Base-by-base conservation (phyloP, 495 filamentous ascomycete species). In the Neurospora africana region DNA sequence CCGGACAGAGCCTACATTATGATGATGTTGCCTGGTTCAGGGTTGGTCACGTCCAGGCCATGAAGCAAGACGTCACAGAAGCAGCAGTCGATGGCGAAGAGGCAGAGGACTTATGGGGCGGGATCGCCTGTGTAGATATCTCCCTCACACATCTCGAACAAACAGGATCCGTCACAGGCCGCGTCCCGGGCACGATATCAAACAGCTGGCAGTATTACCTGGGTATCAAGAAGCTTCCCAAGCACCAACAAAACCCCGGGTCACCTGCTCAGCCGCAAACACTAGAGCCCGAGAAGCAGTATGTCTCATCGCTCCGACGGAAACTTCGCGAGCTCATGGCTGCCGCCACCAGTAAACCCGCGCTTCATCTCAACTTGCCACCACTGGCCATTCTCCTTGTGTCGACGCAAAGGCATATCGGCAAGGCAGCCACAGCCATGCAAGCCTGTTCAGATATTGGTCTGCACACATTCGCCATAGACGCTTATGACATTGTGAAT, bases 401-500 rank as follows among this genome's bases (percentile, higher is more conserved):
- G 5, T 97, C 94, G 4, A 95, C 92, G 5, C 95, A 99, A 75
- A 88, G 96, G 61, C 90, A 91, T 67, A 97, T 98, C 74, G 95
- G 95, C 33, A 99, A 99, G 79, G 86, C 90, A 21, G 91, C 89
- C 5, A 76, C 93, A 9, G 93, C 93, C 0, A 85, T 83, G 1
- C 87, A 87, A n/a, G 93, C 94, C 4, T 94, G 92, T 76, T 86
- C 89, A 0, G 95, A 98, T 73, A 90, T 98, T 68, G 95, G 96
- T 15, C 82, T 98, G 4, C 95, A 99, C 79, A 91, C 89, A 2
- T 98, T 98, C 77, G 82, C 89, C 13, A 91, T 99, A 72, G 93
- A 98, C 78, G 91, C 93, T 0, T 97, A 96, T 78, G 96, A 99
- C 75, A 93, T 98, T 68, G 83, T 97, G 15, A 93, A 93, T 11